phyloP scores from a whole-genome alignment of 331 rosid species.

The Quercus phellos region DNA sequence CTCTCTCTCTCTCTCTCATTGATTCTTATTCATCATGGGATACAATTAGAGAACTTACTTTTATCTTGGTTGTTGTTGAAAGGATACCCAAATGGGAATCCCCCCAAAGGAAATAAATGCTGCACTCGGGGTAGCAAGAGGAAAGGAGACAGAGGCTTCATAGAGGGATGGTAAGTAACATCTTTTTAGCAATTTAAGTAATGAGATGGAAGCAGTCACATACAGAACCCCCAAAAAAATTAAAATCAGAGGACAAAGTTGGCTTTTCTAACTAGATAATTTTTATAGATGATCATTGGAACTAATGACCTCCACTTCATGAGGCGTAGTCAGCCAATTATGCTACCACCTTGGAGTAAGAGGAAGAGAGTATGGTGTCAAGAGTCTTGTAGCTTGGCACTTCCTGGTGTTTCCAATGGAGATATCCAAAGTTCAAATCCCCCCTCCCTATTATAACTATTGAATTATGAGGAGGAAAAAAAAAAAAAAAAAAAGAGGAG shows the following conservation, averaged over 20 bases:
- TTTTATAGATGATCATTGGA: no score
- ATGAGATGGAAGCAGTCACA: not conserved
- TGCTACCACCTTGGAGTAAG: no score
- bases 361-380: no score
- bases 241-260: not conserved
- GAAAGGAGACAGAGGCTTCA: constrained; percentile 73
- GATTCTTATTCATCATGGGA: not conserved
- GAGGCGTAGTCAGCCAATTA: no score
- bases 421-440: no score
- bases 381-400: no score
- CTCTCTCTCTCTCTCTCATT: not conserved
- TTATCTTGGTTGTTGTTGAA: constrained; percentile 14
- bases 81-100: constrained; percentile 69
- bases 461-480: not conserved
- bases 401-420: no score
- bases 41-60: not conserved
- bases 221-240: not conserved
- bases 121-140: constrained; percentile 27
- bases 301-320: no score
- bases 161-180: constrained; percentile 70
- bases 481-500: no score
- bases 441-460: no score
- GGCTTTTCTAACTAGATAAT: not conserved
- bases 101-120: constrained; percentile 37
- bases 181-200: no score